Conservation (phyloP, 179 eudicot species). For the Vitellaria paradoxa region DNA sequence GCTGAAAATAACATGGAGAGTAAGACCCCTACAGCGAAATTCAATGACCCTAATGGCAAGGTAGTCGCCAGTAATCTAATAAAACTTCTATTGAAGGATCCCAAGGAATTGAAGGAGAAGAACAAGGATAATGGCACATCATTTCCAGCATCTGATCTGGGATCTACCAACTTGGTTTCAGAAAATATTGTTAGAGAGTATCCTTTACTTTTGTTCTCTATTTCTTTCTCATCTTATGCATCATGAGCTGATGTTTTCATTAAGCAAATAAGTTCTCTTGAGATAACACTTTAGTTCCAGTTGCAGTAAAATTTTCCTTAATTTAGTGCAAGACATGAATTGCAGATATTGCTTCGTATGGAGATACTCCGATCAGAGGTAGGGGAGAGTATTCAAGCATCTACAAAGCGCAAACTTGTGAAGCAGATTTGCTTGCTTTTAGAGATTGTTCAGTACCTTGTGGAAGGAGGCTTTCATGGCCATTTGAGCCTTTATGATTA, state of each 20-base stretch:
- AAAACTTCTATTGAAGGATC: constrained; percentile 55
- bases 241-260: neutral
- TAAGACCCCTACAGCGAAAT: constrained; percentile 28
- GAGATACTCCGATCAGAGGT: constrained; percentile 72
- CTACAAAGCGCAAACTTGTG: constrained; percentile 57
- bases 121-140: constrained; percentile 28
- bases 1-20: constrained; percentile 24
- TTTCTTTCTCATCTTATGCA: neutral
- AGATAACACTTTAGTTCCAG: neutral
- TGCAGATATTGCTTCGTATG: constrained; percentile 83
- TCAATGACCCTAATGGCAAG: constrained; percentile 36
- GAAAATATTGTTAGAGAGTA: constrained; percentile 66
- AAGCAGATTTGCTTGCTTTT: constrained; percentile 76
- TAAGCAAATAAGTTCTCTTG: neutral
- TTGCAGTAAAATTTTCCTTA: constrained; percentile 39
- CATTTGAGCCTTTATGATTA: constrained; percentile 69
- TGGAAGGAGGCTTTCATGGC: constrained; percentile 90
- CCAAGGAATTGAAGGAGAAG: constrained; percentile 56
- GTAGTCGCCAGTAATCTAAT: constrained; percentile 34
- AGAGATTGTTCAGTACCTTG: constrained; percentile 73
- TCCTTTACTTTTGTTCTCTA: constrained; percentile 44
- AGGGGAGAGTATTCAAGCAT: constrained; percentile 40
- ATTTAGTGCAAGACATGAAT: constrained; percentile 57
- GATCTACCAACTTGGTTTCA: constrained; percentile 22
- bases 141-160: constrained; percentile 20